Percentiles rank a stretch among this genome's conserved stretches.
Evolutionary conservation across 495 filamentous ascomycete genomes (phyloP).

Genomic region (Penicillium bovifimosum): DNA sequence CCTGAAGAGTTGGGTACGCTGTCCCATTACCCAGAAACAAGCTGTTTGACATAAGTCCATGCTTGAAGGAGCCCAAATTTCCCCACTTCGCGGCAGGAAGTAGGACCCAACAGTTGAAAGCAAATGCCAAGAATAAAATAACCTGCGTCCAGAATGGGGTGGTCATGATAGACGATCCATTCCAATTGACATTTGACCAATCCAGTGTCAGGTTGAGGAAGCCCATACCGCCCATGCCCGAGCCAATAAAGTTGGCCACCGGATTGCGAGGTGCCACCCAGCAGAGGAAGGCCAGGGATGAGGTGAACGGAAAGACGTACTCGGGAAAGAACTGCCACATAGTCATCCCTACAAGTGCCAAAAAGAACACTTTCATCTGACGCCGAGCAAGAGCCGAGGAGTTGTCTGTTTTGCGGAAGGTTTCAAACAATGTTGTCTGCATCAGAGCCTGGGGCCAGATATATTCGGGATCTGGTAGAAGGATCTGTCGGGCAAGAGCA

Average conservation of each 20-base stretch:
- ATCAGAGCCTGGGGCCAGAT: constrained; percentile 48
- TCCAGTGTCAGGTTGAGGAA: constrained; percentile 52
- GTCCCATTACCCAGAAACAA: constrained; percentile 47
- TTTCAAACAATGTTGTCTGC: constrained; percentile 52
- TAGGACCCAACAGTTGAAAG: constrained; percentile 51
- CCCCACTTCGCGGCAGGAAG: constrained; percentile 53
- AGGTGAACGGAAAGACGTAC: constrained; percentile 51
- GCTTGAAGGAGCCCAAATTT: constrained; percentile 42
- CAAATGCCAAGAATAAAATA: constrained; percentile 47
- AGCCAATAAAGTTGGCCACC: constrained; percentile 53
- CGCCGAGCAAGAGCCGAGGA: constrained; percentile 44
- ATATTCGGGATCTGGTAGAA: constrained; percentile 51
- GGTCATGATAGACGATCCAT: constrained; percentile 45
- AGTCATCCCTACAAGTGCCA: constrained; percentile 43
- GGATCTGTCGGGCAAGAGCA: constrained; percentile 47
- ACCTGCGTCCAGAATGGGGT: constrained; percentile 54
- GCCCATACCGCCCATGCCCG: constrained; percentile 53
- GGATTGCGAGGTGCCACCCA: constrained; percentile 53
- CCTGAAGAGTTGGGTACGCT: constrained; percentile 39
- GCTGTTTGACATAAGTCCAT: constrained; percentile 51
- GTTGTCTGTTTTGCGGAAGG: constrained; percentile 46
- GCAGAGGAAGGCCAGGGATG: constrained; percentile 56
- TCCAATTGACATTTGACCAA: constrained; percentile 53
- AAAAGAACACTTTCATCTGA: constrained; percentile 52
- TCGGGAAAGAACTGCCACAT: constrained; percentile 57